phyloP scores from a whole-genome alignment of 352 stramenopile genomes.

The Stramenopiles sp. region DNA sequence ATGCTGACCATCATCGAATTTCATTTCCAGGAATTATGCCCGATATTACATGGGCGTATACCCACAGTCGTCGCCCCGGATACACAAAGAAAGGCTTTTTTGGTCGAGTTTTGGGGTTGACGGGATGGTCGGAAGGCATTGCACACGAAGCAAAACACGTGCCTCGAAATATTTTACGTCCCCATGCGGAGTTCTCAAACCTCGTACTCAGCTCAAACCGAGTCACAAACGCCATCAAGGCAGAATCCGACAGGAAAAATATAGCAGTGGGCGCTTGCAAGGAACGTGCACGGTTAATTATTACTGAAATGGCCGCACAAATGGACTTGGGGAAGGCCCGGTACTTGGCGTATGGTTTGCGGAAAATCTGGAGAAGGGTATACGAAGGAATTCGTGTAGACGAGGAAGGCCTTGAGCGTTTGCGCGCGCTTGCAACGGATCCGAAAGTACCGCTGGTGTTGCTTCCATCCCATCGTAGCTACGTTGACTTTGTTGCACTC shows the following conservation, averaged over 20 bases:
- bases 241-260: slow-evolving; percentile 20
- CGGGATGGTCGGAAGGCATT: slow-evolving; percentile 52
- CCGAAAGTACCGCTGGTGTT: slow-evolving; percentile 40
- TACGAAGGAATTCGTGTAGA: slow-evolving; percentile 64
- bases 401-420: slow-evolving; percentile 39
- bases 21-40: slow-evolving; percentile 54
- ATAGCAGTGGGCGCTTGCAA: slow-evolving; percentile 20
- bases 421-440: slow-evolving; percentile 38
- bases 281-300: slow-evolving; percentile 35
- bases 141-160: slow-evolving; percentile 61
- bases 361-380: slow-evolving; percentile 49
- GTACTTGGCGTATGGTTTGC: slow-evolving; percentile 47
- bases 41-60: slow-evolving; percentile 63
- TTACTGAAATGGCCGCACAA: slow-evolving; percentile 46
- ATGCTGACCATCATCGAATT: slow-evolving; percentile 59
- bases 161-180: slow-evolving; percentile 24
- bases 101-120: slow-evolving; percentile 55
- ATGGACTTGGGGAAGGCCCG: slow-evolving; percentile 48
- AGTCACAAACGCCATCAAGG: slow-evolving; percentile 37
- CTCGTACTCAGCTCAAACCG: slow-evolving; percentile 38
- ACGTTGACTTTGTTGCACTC: slow-evolving; percentile 56
- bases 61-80: slow-evolving; percentile 52
- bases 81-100: slow-evolving; percentile 56
- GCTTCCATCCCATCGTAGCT: slow-evolving; percentile 55
- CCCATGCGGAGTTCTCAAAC: slow-evolving; percentile 37